A percentile compares a stretch with the other conserved stretches of the same genome.
Evolutionary conservation across 306 rosid genomes (phyloP).

Genomic region (Cicer arietinum): DNA sequence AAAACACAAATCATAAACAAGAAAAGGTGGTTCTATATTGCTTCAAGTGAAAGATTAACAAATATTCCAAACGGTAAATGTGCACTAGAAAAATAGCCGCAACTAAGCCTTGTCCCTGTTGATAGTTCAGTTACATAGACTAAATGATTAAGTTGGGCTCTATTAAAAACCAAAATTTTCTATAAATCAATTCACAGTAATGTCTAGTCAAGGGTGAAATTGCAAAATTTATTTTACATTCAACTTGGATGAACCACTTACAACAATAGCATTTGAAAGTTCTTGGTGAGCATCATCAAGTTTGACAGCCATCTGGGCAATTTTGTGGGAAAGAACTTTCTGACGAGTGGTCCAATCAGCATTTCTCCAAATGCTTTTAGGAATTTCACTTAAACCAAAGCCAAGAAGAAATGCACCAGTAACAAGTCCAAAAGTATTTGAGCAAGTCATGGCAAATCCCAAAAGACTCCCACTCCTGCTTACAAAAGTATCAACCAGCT

Average conservation of each 20-base stretch:
- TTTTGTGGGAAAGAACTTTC: constrained; percentile 92
- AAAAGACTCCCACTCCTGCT: constrained; percentile 77
- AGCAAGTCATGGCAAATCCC: constrained; percentile 96
- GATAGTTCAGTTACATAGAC: constrained; percentile 10
- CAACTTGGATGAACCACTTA: constrained; percentile 48
- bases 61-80: background rate
- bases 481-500: constrained; percentile 44
- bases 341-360: constrained; percentile 91
- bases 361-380: constrained; percentile 90
- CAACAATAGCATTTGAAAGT: constrained; percentile 95
- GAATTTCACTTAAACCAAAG: constrained; percentile 96
- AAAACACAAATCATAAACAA: constrained; percentile 12
- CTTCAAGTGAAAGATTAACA: background rate
- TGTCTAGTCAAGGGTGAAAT: background rate
- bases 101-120: constrained; percentile 17
- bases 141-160: constrained; percentile 10
- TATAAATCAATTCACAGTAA: constrained; percentile 25
- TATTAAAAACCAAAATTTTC: constrained; percentile 17
- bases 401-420: constrained; percentile 99
- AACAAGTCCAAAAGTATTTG: constrained; percentile 97
- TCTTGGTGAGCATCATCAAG: constrained; percentile 98
- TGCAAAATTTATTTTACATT: background rate
- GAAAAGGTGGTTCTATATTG: constrained; percentile 12
- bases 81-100: constrained; percentile 15
- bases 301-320: constrained; percentile 90